phyloP scores from a whole-genome alignment of 768 basidiomycete species.

The Favolaschia claudopus region DNA sequence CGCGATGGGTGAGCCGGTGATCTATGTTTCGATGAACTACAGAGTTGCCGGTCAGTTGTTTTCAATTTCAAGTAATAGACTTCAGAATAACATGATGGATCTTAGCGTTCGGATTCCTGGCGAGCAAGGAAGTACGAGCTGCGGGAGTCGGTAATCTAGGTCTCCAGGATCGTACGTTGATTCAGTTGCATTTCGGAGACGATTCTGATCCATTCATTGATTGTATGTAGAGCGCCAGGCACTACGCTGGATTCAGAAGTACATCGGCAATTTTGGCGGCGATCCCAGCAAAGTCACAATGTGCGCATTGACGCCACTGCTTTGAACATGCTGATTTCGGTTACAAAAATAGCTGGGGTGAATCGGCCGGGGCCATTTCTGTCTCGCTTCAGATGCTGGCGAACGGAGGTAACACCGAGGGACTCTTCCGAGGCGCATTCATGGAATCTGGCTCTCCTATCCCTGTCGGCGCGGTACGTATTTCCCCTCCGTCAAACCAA shows the following conservation, averaged over 20 bases:
- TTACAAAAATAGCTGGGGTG: slow-evolving; percentile 42
- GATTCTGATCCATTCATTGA: too few relatives aligned
- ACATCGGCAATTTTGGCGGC: slow-evolving; percentile 70
- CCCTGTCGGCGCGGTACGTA: slow-evolving; percentile 52
- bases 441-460: slow-evolving; percentile 60
- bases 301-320: slow-evolving; percentile 42
- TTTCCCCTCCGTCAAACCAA: too few relatives aligned
- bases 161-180: slow-evolving; percentile 65
- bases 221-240: slow-evolving; percentile 66
- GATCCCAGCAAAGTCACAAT: slow-evolving; percentile 68
- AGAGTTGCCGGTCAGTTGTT: slow-evolving; percentile 40
- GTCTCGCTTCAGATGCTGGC: slow-evolving; percentile 58
- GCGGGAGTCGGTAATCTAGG: slow-evolving; percentile 69
- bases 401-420: slow-evolving; percentile 52
- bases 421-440: slow-evolving; percentile 56
- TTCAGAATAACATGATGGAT: neutral
- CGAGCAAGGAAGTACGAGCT: slow-evolving; percentile 57
- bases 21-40: slow-evolving; percentile 67
- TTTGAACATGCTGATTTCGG: neutral
- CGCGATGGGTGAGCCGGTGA: slow-evolving; percentile 48
- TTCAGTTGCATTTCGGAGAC: too few relatives aligned
- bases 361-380: slow-evolving; percentile 61
- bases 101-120: slow-evolving; percentile 59
- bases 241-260: slow-evolving; percentile 70
- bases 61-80: neutral